Evolutionary conservation across 2,329 filamentous ascomycete genomes (phyloP), one percentile per base, ranked within the genome.

Genomic region (Epichloe sp.): DNA sequence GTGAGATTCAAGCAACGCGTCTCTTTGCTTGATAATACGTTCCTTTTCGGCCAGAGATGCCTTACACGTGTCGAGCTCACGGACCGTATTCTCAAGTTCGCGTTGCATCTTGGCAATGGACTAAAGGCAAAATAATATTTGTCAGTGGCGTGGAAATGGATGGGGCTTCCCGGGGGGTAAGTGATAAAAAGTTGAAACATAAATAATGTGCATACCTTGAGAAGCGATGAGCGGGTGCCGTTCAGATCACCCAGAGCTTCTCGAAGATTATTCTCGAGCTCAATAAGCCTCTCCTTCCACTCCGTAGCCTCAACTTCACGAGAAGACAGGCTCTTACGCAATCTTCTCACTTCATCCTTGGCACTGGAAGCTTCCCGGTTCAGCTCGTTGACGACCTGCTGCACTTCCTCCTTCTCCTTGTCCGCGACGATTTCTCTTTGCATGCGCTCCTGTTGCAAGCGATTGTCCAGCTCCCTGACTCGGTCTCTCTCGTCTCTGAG

Each of bases 351-450:
- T 62, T 97, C 93, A 55, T 97, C 93, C 70, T 93, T 95, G 55
- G 88, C 82, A 31, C 78, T 76, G 5, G 84, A 84, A 23, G 83
- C 79, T 66, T 97, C 90, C 41, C 82, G 77, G 64, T 96, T 97
- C 57, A 97, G 83, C 57, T 96, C 88, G 62, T 94, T 91, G 62
- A 97, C 82, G 56, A 95, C 81, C 66, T 91, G 86, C 69, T 97
- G 90, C 48, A 95, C 86, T 63, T 97, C 91, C 63, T 95, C 86
- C 71, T 97, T 95, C 69, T 95, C 90, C 61, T 87, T 83, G 62
- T 81, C 85, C 45, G 88, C 88, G 50, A 96, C 79, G 47, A 90
- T 79, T 65, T 97, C 91, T 44, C 88, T 80, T 68, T 97, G 91
- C 57, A 85, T 79, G 51, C 90, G 77, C 70, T 97, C 93, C 52